phyloP scores from a whole-genome alignment of 2,329 filamentous ascomycete species.

The Byssochlamys sp. region DNA sequence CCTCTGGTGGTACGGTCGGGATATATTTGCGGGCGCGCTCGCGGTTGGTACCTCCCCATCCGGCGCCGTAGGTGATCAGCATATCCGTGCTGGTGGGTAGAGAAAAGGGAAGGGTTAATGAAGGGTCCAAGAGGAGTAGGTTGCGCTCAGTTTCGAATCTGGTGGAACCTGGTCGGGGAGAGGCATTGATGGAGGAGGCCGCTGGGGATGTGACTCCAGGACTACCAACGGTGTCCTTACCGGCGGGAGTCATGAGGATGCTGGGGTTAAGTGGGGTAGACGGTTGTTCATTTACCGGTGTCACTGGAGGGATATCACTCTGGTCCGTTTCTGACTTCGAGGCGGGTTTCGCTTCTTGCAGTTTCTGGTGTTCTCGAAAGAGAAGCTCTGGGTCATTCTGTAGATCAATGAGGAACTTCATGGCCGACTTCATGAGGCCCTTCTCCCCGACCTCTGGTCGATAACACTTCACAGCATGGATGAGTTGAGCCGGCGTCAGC shows the following conservation, averaged over 20 bases:
- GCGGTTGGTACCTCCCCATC: slow-evolving; percentile 82
- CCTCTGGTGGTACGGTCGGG: slow-evolving; percentile 86
- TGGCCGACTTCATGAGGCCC: slow-evolving; percentile 72
- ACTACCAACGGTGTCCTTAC: not conserved
- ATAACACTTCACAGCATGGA: slow-evolving; percentile 88
- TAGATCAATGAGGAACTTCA: slow-evolving; percentile 73
- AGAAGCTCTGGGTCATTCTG: slow-evolving; percentile 63
- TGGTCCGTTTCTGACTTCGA: not conserved
- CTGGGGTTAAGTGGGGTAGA: not conserved
- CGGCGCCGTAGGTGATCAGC: slow-evolving; percentile 88
- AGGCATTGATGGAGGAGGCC: slow-evolving; percentile 10
- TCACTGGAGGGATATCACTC: slow-evolving; percentile 19
- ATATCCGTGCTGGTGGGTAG: slow-evolving; percentile 94
- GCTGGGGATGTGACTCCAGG: slow-evolving; percentile 12
- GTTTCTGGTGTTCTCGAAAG: slow-evolving; percentile 25
- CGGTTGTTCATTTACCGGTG: slow-evolving; percentile 15
- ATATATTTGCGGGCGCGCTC: slow-evolving; percentile 93
- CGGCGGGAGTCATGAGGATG: slow-evolving; percentile 1
- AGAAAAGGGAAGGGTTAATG: slow-evolving; percentile 88
- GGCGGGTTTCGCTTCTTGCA: slow-evolving; percentile 12
- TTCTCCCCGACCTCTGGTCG: slow-evolving; percentile 92
- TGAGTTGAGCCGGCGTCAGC: slow-evolving; percentile 75
- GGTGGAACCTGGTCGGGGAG: slow-evolving; percentile 2
- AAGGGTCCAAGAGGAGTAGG: slow-evolving; percentile 67
- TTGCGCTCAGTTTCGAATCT: slow-evolving; percentile 10